phyloP scores from a whole-genome alignment of 345 rosid genomes.

The Brassica rapa region DNA sequence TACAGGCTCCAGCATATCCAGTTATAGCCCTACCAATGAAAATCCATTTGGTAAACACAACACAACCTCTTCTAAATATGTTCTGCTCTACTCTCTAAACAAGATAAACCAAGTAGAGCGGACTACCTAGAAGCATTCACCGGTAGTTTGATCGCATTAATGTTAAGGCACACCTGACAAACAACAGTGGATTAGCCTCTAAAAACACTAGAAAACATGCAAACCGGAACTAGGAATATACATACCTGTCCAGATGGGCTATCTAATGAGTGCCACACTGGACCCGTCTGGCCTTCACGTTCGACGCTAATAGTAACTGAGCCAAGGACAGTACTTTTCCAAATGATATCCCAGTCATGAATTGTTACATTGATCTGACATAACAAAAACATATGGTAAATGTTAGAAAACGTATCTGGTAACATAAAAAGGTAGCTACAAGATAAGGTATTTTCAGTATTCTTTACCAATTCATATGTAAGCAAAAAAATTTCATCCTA shows the following conservation, averaged over 20 bases:
- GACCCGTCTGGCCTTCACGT: constrained; percentile 86
- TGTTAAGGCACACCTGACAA: constrained; percentile 91
- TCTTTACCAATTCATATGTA: background rate
- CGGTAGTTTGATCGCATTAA: constrained; percentile 65
- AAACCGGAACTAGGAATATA: constrained; percentile 26
- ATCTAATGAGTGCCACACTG: constrained; percentile 86
- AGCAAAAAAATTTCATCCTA: background rate
- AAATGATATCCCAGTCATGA: constrained; percentile 99
- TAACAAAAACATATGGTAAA: constrained; percentile 16
- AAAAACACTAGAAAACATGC: background rate
- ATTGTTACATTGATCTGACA: constrained; percentile 87
- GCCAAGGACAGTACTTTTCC: constrained; percentile 98
- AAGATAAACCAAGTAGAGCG: background rate
- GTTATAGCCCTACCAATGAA: constrained; percentile 52
- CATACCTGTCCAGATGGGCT: constrained; percentile 93
- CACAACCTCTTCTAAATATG: background rate
- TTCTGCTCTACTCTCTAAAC: background rate
- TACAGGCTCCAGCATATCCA: constrained; percentile 74
- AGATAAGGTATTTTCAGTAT: background rate
- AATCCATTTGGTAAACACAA: constrained; percentile 18
- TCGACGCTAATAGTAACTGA: constrained; percentile 86
- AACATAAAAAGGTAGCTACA: background rate
- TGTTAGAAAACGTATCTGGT: background rate
- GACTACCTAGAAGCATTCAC: constrained; percentile 68
- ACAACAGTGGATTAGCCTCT: constrained; percentile 25